A percentile compares a stretch with the other conserved stretches of the same genome.
These are phyloP conservation scores for Magnaporthiopsis poae DNA, from an alignment of 2,329 filamentous ascomycete genomes.

Conservation along the genomic window DNA sequence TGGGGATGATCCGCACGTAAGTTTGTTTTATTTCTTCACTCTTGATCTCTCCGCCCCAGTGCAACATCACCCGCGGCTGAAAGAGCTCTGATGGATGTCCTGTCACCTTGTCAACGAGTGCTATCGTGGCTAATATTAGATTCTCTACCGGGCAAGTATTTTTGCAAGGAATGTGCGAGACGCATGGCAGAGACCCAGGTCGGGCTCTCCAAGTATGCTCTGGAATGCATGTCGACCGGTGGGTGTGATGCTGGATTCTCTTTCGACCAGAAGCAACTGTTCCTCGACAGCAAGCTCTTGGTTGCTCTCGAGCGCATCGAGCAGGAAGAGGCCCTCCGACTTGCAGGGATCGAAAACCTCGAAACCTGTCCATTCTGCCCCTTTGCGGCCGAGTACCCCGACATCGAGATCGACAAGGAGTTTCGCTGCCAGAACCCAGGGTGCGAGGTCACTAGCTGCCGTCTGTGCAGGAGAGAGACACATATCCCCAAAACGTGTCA, in stretches of 20 bases:
- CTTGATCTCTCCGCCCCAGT: background rate
- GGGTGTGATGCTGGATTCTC: slow-evolving; percentile 56
- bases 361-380: slow-evolving; percentile 74
- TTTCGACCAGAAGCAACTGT: slow-evolving; percentile 40
- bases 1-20: slow-evolving; percentile 41
- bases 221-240: slow-evolving; percentile 61
- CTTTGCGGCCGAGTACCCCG: slow-evolving; percentile 63
- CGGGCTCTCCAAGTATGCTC: slow-evolving; percentile 56
- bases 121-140: background rate
- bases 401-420: slow-evolving; percentile 58
- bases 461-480: slow-evolving; percentile 56
- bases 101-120: no score
- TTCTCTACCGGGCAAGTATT: slow-evolving; percentile 33
- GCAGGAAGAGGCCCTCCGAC: slow-evolving; percentile 58
- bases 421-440: slow-evolving; percentile 61
- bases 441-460: slow-evolving; percentile 56
- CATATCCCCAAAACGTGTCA: slow-evolving; percentile 66
- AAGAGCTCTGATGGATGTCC: background rate
- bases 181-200: slow-evolving; percentile 58
- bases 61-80: background rate
- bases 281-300: slow-evolving; percentile 48
- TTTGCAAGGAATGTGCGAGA: slow-evolving; percentile 59
- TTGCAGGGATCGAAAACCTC: slow-evolving; percentile 61
- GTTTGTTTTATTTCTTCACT: slow-evolving; percentile 12
- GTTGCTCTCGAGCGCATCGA: slow-evolving; percentile 60